Evolutionary conservation across 441 rosid species (phyloP), one percentile per base, ranked within the genome.

Genomic region (Erodium trifolium): DNA sequence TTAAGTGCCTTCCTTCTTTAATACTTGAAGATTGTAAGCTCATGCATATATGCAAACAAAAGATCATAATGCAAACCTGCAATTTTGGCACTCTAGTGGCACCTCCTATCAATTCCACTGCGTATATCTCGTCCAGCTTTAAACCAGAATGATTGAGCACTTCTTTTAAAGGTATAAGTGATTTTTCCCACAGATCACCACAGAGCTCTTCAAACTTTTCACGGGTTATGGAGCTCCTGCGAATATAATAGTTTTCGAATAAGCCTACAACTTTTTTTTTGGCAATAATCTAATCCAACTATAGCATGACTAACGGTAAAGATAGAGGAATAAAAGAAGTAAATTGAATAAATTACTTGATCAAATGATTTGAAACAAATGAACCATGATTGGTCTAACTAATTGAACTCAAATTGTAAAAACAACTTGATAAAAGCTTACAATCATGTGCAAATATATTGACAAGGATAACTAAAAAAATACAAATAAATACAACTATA

Each of bases 81-180:
- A 93, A 85, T 80, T 93, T 93, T 70, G 99, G 99, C 70, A 93
- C 96, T 83, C 99, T 85, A 63, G 95, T 89, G 71, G 96, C 96
- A 66, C 99, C 99, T 74, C 99, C 99, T 27, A 93, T 89, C 68
- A 93, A 78, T 75, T 93, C 99, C 59, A 93, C 91, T 5, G 96
- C 99, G 83, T 78, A 81, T 73, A 91, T 80, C 64, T 93, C 97
- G 71, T 86, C 89, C 67, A 82, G 75, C 74, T 88, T 83, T 72
- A 91, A 34, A 55, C 91, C 96, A 41, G 97, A 88, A 81, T 87
- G 72, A 71, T 78, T 82, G 69, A 93, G 85, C 75, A 93, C 84
- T 71, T 93, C 93, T 76, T 82, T 86, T 31, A 91, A 34, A 49
- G 97, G 99, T 23, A 23, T 23, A 23, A 23, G 27, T 23, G 97